Percentiles rank a stretch among this genome's conserved stretches.
phyloP scores from a whole-genome alignment of 2,329 filamentous ascomycete species.

The Chalara sp. region DNA sequence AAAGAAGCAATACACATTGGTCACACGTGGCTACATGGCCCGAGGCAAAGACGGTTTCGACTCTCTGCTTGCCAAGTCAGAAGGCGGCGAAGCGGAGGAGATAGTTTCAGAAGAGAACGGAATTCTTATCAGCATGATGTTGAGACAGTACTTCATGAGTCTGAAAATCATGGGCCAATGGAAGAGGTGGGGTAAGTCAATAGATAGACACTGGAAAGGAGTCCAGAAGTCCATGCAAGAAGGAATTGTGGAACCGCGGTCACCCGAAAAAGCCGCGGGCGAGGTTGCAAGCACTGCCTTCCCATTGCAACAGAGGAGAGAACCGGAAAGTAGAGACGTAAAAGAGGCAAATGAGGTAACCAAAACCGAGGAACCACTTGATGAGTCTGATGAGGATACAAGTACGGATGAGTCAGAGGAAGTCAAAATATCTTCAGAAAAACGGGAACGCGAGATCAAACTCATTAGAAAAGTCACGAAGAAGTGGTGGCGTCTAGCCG shows the following conservation, averaged over 20 bases:
- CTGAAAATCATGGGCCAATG: conserved; percentile 8
- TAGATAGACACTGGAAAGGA: conserved; percentile 11
- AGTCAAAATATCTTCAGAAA: background rate
- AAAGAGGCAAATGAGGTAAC: background rate
- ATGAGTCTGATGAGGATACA: background rate
- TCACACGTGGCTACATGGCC: conserved; percentile 10
- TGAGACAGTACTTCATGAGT: conserved; percentile 12
- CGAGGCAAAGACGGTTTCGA: conserved; percentile 9
- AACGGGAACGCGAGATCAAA: conserved; percentile 5
- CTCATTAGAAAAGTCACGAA: conserved; percentile 8
- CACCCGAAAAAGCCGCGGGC: background rate
- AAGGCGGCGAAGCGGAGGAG: conserved; percentile 8
- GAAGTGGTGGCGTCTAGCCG: conserved; percentile 11
- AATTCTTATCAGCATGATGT: conserved; percentile 10
- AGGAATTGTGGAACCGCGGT: background rate
- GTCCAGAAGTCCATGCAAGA: conserved; percentile 7
- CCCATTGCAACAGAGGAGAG: background rate
- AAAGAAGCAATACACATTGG: conserved; percentile 5
- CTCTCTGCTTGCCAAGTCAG: conserved; percentile 6
- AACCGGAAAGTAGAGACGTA: background rate
- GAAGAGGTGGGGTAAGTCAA: conserved; percentile 9
- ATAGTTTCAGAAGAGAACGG: conserved; percentile 10
- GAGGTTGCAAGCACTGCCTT: background rate
- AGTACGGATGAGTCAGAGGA: background rate
- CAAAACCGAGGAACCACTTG: background rate